Evolutionary conservation across 352 stramenopile genomes (phyloP).

Genomic region (Plasmopara muralis): DNA sequence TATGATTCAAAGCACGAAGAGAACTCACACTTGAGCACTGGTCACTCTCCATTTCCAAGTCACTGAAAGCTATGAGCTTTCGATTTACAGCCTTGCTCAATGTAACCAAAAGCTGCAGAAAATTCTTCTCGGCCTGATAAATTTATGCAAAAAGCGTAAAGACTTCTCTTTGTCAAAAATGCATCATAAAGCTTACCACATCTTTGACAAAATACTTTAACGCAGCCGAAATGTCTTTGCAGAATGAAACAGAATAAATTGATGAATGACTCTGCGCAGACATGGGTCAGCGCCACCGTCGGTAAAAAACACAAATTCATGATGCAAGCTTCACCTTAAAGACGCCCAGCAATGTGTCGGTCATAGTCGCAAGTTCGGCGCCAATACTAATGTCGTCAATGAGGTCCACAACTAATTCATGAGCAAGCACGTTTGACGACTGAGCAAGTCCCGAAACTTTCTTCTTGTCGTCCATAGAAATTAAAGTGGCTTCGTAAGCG

Average conservation of each 20-base stretch:
- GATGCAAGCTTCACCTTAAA: conserved; percentile 54
- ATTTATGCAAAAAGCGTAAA: neutral
- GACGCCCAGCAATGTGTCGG: conserved; percentile 55
- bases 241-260: conserved; percentile 65
- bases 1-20: conserved; percentile 64
- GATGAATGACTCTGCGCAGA: conserved; percentile 53
- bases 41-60: conserved; percentile 37
- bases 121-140: conserved; percentile 55
- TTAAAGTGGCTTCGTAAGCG: conserved; percentile 45
- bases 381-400: conserved; percentile 56
- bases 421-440: conserved; percentile 27
- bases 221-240: conserved; percentile 33
- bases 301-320: neutral
- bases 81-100: conserved; percentile 68
- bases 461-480: conserved; percentile 7
- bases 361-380: conserved; percentile 60
- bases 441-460: neutral
- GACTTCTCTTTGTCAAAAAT: neutral
- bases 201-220: conserved; percentile 35
- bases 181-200: conserved; percentile 13
- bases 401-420: conserved; percentile 40
- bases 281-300: neutral
- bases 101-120: conserved; percentile 66
- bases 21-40: conserved; percentile 57
- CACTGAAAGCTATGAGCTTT: conserved; percentile 30